Percentiles rank a stretch among this genome's conserved stretches.
Conservation (phyloP, 2,329 filamentous ascomycete species). For the Zalaria obscura region DNA sequence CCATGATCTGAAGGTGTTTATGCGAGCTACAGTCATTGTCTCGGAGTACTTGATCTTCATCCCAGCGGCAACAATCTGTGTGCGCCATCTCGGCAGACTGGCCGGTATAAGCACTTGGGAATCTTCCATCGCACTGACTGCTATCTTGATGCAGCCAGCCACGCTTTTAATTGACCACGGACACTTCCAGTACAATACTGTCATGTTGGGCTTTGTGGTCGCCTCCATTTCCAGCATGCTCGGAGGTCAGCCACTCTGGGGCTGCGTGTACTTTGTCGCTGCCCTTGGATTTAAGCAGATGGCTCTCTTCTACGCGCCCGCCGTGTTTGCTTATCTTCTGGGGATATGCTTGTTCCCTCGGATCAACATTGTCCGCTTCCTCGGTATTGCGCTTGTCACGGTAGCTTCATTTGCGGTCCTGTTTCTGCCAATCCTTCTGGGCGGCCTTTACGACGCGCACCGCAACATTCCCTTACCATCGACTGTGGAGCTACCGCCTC, state of each 20-base stretch:
- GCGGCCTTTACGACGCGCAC: constrained; percentile 54
- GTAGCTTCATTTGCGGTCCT: constrained; percentile 58
- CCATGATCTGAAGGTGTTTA: constrained; percentile 74
- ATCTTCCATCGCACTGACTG: constrained; percentile 69
- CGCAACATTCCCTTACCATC: constrained; percentile 48
- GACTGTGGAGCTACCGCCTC: constrained; percentile 28
- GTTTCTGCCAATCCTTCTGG: constrained; percentile 59
- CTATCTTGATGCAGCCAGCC: constrained; percentile 81
- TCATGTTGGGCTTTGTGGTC: constrained; percentile 87
- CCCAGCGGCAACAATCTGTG: constrained; percentile 72
- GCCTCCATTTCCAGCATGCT: constrained; percentile 81
- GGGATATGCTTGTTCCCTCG: constrained; percentile 71
- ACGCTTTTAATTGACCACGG: constrained; percentile 89
- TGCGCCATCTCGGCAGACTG: constrained; percentile 63
- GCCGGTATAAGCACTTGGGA: constrained; percentile 71
- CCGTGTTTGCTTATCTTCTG: constrained; percentile 80
- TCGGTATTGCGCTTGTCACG: constrained; percentile 64
- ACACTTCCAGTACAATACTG: constrained; percentile 95
- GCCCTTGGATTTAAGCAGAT: constrained; percentile 98
- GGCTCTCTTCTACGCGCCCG: constrained; percentile 93
- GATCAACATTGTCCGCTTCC: constrained; percentile 51
- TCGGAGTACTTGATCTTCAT: constrained; percentile 87
- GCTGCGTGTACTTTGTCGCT: constrained; percentile 82
- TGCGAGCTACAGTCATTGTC: constrained; percentile 80
- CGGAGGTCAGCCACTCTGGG: constrained; percentile 73